A percentile compares a stretch with the other conserved stretches of the same genome.
Conservation (phyloP, 106 monocot genomes). For the Chionographis japonica region DNA sequence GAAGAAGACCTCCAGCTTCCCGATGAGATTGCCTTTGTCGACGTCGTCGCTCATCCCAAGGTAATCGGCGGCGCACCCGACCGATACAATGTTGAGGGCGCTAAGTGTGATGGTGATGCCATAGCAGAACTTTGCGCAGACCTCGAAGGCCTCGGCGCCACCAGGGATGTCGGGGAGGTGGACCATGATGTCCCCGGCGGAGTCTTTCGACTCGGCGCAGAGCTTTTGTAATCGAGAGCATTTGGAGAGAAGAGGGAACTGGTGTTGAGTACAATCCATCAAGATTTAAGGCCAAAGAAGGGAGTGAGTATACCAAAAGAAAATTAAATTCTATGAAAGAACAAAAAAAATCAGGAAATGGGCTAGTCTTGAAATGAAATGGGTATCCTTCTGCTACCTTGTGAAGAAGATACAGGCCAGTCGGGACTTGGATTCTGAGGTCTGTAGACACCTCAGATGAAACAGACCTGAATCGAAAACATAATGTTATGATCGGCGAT, state of each 20-base stretch:
- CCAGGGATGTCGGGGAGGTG: conserved; percentile 68
- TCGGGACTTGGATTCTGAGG: conserved; percentile 57
- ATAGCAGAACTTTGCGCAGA: conserved; percentile 91
- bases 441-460: conserved; percentile 72
- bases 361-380: background rate
- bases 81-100: conserved; percentile 57
- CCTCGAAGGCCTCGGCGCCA: conserved; percentile 68
- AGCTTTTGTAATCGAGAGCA: conserved; percentile 50
- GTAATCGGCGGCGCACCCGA: conserved; percentile 64
- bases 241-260: conserved; percentile 91
- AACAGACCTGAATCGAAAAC: conserved; percentile 40
- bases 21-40: conserved; percentile 56
- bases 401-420: conserved; percentile 60
- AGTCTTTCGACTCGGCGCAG: conserved; percentile 23
- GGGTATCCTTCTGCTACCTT: conserved; percentile 37
- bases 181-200: conserved; percentile 17
- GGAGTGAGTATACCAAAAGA: background rate
- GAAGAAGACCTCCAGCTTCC: conserved; percentile 77
- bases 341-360: background rate
- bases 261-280: background rate
- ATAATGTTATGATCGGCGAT: background rate
- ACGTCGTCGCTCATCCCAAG: conserved; percentile 65
- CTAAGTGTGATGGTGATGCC: conserved; percentile 69
- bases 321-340: background rate
- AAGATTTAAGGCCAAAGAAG: background rate